Percentiles rank a stretch among this genome's conserved stretches.
Conservation (phyloP, 148 eudicot genomes). For the Polygonum aviculare region DNA sequence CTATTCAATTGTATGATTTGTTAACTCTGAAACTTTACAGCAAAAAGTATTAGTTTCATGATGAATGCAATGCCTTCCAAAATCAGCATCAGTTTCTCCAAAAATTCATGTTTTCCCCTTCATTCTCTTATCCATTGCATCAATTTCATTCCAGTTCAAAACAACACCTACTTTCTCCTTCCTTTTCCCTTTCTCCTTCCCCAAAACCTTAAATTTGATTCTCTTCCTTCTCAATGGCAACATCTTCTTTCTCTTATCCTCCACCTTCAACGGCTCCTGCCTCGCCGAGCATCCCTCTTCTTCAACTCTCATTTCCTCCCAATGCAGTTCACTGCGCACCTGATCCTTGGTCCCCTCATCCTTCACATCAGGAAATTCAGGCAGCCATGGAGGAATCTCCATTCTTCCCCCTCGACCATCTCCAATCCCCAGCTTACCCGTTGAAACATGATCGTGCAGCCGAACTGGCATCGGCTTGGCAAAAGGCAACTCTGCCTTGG, state of each 20-base stretch:
- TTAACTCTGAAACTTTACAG: not conserved
- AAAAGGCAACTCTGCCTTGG: conserved; percentile 34
- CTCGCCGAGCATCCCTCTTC: conserved; percentile 11
- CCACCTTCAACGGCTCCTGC: not conserved
- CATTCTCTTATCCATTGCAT: not conserved
- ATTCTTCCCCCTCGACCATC: not conserved
- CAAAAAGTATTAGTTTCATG: not conserved
- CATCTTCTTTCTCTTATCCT: not conserved
- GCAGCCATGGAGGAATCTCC: conserved; percentile 70
- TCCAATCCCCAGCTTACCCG: not conserved
- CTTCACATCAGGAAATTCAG: conserved; percentile 35
- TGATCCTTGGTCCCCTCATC: not conserved
- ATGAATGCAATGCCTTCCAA: conserved; percentile 1
- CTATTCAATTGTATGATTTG: not conserved
- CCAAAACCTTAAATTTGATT: conserved; percentile 6
- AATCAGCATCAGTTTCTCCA: not conserved
- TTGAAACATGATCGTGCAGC: not conserved
- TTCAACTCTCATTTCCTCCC: conserved; percentile 15
- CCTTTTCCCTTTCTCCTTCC: not conserved
- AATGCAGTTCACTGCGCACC: conserved; percentile 5
- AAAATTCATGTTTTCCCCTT: not conserved
- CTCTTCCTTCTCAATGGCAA: not conserved
- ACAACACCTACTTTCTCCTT: not conserved
- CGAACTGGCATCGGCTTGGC: conserved; percentile 27
- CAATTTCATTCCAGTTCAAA: not conserved